Percentiles rank a stretch among this genome's conserved stretches.
These are phyloP conservation scores for Dendrothele bispora DNA, from an alignment of 768 basidiomycete species.

Conservation along the genomic window DNA sequence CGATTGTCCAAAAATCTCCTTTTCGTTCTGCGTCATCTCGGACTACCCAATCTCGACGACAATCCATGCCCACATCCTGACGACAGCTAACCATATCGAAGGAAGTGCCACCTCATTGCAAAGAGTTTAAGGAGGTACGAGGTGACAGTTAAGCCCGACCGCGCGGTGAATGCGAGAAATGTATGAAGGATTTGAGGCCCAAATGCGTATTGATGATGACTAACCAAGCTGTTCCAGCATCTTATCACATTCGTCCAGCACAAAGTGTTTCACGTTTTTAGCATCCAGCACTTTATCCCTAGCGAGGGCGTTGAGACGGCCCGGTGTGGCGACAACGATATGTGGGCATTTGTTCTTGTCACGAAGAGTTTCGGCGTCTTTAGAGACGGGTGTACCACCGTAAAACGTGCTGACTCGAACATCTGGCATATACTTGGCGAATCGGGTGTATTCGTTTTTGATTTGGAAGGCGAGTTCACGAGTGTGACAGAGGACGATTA, in stretches of 20 bases:
- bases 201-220: slow-evolving; percentile 88
- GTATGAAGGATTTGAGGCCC: slow-evolving; percentile 54
- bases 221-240: slow-evolving; percentile 99
- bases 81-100: slow-evolving; percentile 38
- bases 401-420: slow-evolving; percentile 98
- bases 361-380: slow-evolving; percentile 91
- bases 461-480: slow-evolving; percentile 99
- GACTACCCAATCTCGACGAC: slow-evolving; percentile 30
- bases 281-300: slow-evolving; percentile 95
- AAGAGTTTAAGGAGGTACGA: slow-evolving; percentile 30
- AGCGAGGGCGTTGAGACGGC: slow-evolving; percentile 92
- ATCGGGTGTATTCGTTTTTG: slow-evolving; percentile 99
- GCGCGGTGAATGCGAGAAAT: slow-evolving; percentile 51
- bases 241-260: slow-evolving; percentile 99
- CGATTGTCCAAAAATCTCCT: slow-evolving; percentile 13
- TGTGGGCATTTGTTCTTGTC: slow-evolving; percentile 98
- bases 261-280: slow-evolving; percentile 98
- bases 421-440: slow-evolving; percentile 99
- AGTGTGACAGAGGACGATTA: slow-evolving; percentile 97
- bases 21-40: not conserved
- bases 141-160: slow-evolving; percentile 32
- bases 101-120: slow-evolving; percentile 35
- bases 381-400: slow-evolving; percentile 92
- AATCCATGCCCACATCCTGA: slow-evolving; percentile 37
- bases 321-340: slow-evolving; percentile 97